Percentiles rank a stretch among this genome's conserved stretches.
Evolutionary conservation across 192 early-diverging fungal genomes (phyloP).

Genomic region (Oehlia diaphana): DNA sequence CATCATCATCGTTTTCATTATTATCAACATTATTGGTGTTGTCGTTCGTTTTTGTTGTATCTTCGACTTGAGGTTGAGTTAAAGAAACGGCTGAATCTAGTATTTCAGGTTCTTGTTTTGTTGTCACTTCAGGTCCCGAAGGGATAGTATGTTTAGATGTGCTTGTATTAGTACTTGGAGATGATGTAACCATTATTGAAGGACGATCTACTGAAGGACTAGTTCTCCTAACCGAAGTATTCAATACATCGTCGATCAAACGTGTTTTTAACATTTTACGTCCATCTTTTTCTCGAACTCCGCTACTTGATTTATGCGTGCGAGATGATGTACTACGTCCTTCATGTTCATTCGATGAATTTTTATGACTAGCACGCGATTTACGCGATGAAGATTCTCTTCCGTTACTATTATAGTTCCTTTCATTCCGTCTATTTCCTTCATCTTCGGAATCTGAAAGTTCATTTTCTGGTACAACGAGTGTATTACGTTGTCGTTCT

Average conservation of each 20-base stretch:
- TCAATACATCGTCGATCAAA: background rate
- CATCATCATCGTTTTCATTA: background rate
- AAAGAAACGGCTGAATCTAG: background rate
- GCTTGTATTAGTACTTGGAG: background rate
- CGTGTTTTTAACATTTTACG: background rate
- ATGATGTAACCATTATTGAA: constrained; percentile 6
- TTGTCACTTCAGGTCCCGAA: background rate
- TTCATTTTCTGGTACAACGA: constrained; percentile 70
- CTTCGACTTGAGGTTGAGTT: background rate
- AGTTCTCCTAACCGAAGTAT: background rate
- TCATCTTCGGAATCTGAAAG: constrained; percentile 81
- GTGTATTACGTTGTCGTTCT: constrained; percentile 64
- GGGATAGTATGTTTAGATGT: background rate
- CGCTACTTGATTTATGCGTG: background rate
- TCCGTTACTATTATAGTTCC: constrained; percentile 7
- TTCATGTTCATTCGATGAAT: constrained; percentile 1
- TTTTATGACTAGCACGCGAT: constrained; percentile 1
- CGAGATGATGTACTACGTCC: background rate
- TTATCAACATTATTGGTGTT: background rate
- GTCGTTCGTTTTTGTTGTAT: background rate
- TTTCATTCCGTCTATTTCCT: constrained; percentile 41
- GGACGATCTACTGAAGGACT: background rate
- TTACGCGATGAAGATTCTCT: constrained; percentile 19
- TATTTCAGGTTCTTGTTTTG: background rate
- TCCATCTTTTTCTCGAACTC: background rate